Conservation (phyloP, 441 rosid genomes). For the Omphalea diandra region DNA sequence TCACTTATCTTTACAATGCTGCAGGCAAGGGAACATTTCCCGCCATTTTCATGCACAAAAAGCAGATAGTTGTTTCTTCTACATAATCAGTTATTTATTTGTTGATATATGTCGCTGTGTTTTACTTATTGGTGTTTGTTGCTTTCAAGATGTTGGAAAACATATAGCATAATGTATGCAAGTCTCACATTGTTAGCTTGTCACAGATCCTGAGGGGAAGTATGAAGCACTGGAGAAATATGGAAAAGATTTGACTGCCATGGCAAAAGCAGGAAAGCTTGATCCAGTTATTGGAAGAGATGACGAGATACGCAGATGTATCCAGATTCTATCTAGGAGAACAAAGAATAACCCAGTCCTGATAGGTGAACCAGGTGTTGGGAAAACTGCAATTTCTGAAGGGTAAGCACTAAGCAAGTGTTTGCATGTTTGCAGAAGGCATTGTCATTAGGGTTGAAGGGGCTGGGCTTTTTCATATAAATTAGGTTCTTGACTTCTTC, state of each 20-base stretch:
- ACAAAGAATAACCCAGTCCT: constrained; percentile 96
- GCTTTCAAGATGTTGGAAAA: background rate
- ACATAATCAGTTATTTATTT: background rate
- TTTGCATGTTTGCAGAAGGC: background rate
- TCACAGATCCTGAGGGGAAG: constrained; percentile 96
- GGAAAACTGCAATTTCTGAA: constrained; percentile 97
- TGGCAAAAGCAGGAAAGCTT: constrained; percentile 94
- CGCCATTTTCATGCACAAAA: background rate
- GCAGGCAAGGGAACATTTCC: background rate
- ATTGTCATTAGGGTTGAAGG: constrained; percentile 7
- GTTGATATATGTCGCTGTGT: background rate
- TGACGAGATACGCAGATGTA: constrained; percentile 93
- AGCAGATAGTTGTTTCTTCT: background rate
- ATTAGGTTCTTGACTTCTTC: background rate
- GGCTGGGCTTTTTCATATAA: background rate
- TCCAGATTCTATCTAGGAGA: constrained; percentile 95
- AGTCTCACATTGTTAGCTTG: constrained; percentile 22
- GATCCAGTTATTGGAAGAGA: constrained; percentile 99
- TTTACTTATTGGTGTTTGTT: constrained; percentile 3
- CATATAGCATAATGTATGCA: background rate
- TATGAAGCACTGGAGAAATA: constrained; percentile 95
- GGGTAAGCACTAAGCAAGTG: constrained; percentile 50
- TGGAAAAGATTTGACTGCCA: constrained; percentile 95
- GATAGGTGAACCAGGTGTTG: constrained; percentile 98
- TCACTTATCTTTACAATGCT: background rate